A percentile compares a stretch with the other conserved stretches of the same genome.
Evolutionary conservation across 805 yeast species (phyloP).

Genomic region (Yarrowia sp.): DNA sequence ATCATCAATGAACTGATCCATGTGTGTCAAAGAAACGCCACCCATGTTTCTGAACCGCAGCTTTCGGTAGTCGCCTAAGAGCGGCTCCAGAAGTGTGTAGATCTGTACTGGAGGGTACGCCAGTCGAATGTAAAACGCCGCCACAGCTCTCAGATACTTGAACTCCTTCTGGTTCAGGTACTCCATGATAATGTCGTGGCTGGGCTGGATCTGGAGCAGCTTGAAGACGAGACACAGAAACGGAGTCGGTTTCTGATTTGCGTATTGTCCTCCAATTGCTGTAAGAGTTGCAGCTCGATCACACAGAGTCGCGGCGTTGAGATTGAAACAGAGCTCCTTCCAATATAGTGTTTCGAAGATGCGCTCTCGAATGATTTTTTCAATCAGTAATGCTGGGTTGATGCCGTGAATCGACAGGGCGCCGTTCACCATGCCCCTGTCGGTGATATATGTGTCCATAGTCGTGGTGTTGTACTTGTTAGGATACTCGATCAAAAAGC

Average conservation of each 20-base stretch:
- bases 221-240: slow-evolving; percentile 77
- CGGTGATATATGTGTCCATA: slow-evolving; percentile 32
- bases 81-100: slow-evolving; percentile 53
- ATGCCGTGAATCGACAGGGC: slow-evolving; percentile 43
- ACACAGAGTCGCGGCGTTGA: slow-evolving; percentile 50
- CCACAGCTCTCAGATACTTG: slow-evolving; percentile 71
- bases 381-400: slow-evolving; percentile 52
- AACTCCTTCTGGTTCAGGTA: slow-evolving; percentile 63
- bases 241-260: slow-evolving; percentile 59
- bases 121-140: slow-evolving; percentile 57
- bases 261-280: slow-evolving; percentile 59
- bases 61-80: slow-evolving; percentile 65
- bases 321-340: slow-evolving; percentile 54
- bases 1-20: slow-evolving; percentile 75
- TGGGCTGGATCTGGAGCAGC: slow-evolving; percentile 73
- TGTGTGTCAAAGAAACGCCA: slow-evolving; percentile 47
- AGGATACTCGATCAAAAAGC: too few relatives aligned
- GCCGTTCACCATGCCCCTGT: slow-evolving; percentile 35
- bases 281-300: slow-evolving; percentile 48
- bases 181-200: slow-evolving; percentile 52
- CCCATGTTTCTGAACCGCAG: slow-evolving; percentile 49
- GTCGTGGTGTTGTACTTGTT: neutral
- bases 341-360: slow-evolving; percentile 57
- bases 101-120: slow-evolving; percentile 48
- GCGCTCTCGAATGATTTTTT: slow-evolving; percentile 56